phyloP scores from a whole-genome alignment of 164 flowering plant genomes.

The Macadamia tetraphylla region DNA sequence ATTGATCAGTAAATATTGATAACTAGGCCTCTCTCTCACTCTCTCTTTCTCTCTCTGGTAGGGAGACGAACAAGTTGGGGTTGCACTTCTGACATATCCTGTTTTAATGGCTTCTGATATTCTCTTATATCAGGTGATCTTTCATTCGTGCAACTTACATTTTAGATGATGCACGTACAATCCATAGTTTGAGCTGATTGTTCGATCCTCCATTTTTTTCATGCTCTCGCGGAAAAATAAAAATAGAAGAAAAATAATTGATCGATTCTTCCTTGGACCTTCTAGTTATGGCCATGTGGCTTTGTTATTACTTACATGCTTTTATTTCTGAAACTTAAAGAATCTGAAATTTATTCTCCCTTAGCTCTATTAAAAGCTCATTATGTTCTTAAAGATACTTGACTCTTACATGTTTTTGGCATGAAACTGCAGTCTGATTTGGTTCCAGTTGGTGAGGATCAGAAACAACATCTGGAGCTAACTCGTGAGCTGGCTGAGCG shows the following conservation, averaged over 20 bases:
- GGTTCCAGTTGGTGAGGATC: constrained; percentile 97
- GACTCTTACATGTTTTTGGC: constrained; percentile 30
- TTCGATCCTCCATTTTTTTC: background rate
- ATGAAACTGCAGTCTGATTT: constrained; percentile 76
- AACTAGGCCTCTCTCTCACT: background rate
- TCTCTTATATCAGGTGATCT: constrained; percentile 79
- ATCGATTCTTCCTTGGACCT: background rate
- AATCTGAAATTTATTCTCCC: background rate
- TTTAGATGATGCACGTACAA: background rate
- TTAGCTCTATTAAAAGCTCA: background rate
- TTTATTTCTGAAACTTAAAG: background rate
- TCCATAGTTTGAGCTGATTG: background rate
- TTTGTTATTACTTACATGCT: background rate
- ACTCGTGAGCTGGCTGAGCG: constrained; percentile 91
- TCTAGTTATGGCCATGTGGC: background rate
- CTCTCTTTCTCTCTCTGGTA: constrained; percentile 21
- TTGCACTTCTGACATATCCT: constrained; percentile 84
- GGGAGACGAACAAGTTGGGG: constrained; percentile 98
- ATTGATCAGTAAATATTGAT: background rate
- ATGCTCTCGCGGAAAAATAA: background rate
- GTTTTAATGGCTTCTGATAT: constrained; percentile 97
- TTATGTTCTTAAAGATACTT: constrained; percentile 15
- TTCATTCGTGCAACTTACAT: background rate
- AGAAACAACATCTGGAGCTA: constrained; percentile 91
- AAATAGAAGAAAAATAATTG: background rate